Percentiles rank a stretch among this genome's conserved stretches.
These are phyloP conservation scores for Candida cerambycidarum DNA, from an alignment of 805 yeast species.

Conservation along the genomic window DNA sequence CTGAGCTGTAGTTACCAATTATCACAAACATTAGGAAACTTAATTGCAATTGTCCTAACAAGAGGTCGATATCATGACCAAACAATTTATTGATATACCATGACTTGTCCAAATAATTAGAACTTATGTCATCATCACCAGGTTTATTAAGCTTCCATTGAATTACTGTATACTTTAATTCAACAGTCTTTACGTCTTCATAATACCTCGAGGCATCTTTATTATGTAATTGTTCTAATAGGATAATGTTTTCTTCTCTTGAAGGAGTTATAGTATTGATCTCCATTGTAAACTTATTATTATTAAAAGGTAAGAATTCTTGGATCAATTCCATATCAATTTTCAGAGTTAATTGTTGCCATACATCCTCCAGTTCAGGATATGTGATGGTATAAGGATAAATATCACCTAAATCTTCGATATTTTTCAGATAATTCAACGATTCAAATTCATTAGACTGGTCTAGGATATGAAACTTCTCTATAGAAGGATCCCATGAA, in stretches of 20 bases:
- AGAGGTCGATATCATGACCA: slow-evolving; percentile 23
- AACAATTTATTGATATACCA: slow-evolving; percentile 51
- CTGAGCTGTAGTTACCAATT: slow-evolving; percentile 63
- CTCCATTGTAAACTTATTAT: slow-evolving; percentile 14
- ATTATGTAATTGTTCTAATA: slow-evolving; percentile 33
- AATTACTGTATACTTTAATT: slow-evolving; percentile 42
- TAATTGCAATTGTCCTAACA: slow-evolving; percentile 57
- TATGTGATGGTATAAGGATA: slow-evolving; percentile 38
- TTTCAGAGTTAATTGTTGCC: slow-evolving; percentile 15
- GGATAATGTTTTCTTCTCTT: slow-evolving; percentile 45
- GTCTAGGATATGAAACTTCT: slow-evolving; percentile 17
- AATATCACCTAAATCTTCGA: slow-evolving; percentile 22
- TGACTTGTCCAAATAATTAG: slow-evolving; percentile 57
- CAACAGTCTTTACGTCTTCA: slow-evolving; percentile 29
- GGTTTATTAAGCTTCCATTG: slow-evolving; percentile 41
- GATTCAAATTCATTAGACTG: slow-evolving; percentile 24
- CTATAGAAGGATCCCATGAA: slow-evolving; percentile 33
- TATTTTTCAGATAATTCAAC: slow-evolving; percentile 24
- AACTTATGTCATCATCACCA: slow-evolving; percentile 39
- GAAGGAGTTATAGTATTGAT: slow-evolving; percentile 52
- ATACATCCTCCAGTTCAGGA: slow-evolving; percentile 25
- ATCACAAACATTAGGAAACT: slow-evolving; percentile 48
- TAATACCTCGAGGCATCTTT: slow-evolving; percentile 15
- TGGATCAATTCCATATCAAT: slow-evolving; percentile 26
- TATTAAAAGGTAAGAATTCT: slow-evolving; percentile 15